Evolutionary conservation across 768 basidiomycete species (phyloP), one percentile per base, ranked within the genome.

Genomic region (Mrakia blollopis): DNA sequence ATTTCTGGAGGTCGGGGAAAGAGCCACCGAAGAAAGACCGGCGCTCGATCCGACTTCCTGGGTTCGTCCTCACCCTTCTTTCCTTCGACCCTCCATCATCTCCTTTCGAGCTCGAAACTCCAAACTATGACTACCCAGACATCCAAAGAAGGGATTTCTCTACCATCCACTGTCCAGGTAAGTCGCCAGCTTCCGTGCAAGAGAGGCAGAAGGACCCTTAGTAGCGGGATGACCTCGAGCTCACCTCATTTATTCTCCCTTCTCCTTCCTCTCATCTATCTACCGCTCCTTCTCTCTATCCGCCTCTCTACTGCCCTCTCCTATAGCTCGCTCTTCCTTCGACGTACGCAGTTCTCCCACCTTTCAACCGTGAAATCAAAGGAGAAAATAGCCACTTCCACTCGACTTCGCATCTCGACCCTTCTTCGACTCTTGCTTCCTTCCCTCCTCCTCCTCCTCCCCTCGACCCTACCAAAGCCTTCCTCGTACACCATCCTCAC

Each of bases 401-500:
- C 25, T 30, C 69, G 32, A 47, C 69, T 5, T 50, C 44, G 6
- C 44, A 50, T 28, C 69, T 71, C 37, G 32, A 32, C 41, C 23
- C 41, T 16, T 14, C 69, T 14, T 52, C 69, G 39, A 47, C 68
- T 23, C 39, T 13, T 5, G 47, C n/a, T 23, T n/a, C 41, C 32
- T 16, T 21, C 7, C 23, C 47, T 23, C 65, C 65, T 68, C 65
- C 65, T n/a, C 35, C 65, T 14, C 63, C 63, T 37, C 25, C 37
- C 21, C 65, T 68, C 65, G 65, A 68, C 21, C 39, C 65, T 6
- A 71, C 44, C 47, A 73, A 73, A 21, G 57, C 72, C 23, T 73
- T 60, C 35, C 32, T 61, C 50, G 54, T 73, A 25, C 72, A 73
- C 14, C 72, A 57, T 21, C 72, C 54, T n/a, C 61, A 60, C 50